These are phyloP conservation scores for Cicer pinnatifidum DNA, from an alignment of 306 rosid genomes.

Conservation along the genomic window DNA sequence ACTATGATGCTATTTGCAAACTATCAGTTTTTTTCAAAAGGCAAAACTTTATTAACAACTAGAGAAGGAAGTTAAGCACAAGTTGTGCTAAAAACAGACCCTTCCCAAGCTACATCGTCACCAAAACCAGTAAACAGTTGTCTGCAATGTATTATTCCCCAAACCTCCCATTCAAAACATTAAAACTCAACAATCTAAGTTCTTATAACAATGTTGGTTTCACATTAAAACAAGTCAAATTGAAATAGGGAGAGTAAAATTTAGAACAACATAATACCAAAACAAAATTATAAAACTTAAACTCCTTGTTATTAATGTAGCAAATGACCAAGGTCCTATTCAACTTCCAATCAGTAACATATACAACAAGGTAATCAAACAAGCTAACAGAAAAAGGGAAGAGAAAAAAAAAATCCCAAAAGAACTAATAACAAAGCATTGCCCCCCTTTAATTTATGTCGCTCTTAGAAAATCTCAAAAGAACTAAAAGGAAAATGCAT, in stretches of 20 bases:
- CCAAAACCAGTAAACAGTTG: no score
- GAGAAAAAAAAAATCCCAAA: background rate
- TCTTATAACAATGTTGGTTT: background rate
- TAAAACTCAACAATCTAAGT: conserved; percentile 1
- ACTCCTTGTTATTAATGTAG: background rate
- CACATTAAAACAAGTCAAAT: background rate
- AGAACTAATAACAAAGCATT: conserved; percentile 11
- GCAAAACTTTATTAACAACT: no score
- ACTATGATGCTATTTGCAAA: background rate
- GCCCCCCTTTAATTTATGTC: background rate
- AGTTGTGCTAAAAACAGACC: no score
- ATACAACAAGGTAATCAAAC: background rate
- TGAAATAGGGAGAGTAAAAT: background rate
- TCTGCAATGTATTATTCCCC: no score
- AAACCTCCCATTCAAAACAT: background rate
- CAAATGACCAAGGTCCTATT: conserved; percentile 34
- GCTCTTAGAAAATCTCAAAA: background rate
- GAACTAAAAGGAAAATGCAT: background rate
- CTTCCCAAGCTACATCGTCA: no score
- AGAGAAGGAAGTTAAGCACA: no score
- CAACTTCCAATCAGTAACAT: background rate
- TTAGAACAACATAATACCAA: background rate
- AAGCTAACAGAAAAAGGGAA: background rate
- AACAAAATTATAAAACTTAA: background rate
- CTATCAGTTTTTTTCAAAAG: background rate